Percentiles rank a stretch among this genome's conserved stretches.
Conservation (phyloP, 257 asterid species). For the Fraxinus anomala region DNA sequence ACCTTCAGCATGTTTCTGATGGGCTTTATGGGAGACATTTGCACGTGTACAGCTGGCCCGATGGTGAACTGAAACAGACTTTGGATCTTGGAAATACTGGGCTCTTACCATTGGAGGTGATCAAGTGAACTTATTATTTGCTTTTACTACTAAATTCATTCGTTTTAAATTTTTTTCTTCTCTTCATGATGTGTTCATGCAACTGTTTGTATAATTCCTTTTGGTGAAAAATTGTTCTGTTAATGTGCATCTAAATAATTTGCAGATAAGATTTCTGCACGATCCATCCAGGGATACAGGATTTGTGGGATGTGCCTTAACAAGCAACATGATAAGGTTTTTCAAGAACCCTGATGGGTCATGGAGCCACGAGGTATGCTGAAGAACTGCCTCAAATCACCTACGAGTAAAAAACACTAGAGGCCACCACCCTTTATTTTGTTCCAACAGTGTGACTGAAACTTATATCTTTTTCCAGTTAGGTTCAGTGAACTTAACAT, state of each 20-base stretch:
- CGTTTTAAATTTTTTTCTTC: not conserved
- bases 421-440: too few species aligned
- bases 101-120: slow-evolving; percentile 89
- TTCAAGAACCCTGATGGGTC: slow-evolving; percentile 76
- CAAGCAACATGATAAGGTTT: slow-evolving; percentile 86
- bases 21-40: slow-evolving; percentile 92
- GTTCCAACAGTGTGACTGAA: too few species aligned
- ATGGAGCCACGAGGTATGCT: slow-evolving; percentile 87
- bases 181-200: not conserved
- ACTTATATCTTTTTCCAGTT: too few species aligned
- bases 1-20: slow-evolving; percentile 80
- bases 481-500: too few species aligned
- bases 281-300: slow-evolving; percentile 87
- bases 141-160: not conserved
- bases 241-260: not conserved
- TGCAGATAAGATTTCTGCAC: slow-evolving; percentile 81
- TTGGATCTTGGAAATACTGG: slow-evolving; percentile 94
- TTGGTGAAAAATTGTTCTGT: not conserved
- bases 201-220: not conserved
- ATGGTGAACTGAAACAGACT: slow-evolving; percentile 83
- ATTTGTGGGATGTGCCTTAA: slow-evolving; percentile 85
- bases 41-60: slow-evolving; percentile 96
- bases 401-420: not conserved
- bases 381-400: not conserved
- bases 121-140: not conserved